These are phyloP conservation scores for Plasmodium vinckei DNA, from an alignment of 169 alveolate species.

Conservation along the genomic window DNA sequence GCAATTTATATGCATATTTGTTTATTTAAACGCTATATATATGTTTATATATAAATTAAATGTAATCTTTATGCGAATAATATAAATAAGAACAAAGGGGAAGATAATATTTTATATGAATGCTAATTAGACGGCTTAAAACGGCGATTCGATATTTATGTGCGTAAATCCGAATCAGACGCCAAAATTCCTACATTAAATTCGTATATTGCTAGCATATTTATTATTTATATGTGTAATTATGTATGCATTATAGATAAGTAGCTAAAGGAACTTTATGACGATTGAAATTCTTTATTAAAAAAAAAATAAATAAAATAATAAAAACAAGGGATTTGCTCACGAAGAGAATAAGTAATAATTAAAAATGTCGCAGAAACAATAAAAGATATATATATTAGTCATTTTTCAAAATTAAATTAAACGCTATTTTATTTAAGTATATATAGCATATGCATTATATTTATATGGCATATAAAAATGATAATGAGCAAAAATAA, in stretches of 20 bases:
- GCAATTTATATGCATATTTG: too few relatives aligned
- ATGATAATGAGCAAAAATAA: too few relatives aligned
- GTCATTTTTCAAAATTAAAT: neutral
- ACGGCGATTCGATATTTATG: neutral
- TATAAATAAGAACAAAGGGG: neutral
- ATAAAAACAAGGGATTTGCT: neutral
- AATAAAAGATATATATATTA: too few relatives aligned
- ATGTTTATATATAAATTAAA: too few relatives aligned
- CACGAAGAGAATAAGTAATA: neutral
- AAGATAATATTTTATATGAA: neutral
- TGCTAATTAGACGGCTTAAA: neutral
- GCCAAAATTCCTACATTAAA: neutral
- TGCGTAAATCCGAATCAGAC: neutral
- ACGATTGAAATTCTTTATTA: neutral
- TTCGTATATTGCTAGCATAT: neutral
- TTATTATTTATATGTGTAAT: neutral
- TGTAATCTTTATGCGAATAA: too few relatives aligned
- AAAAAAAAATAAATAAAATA: neutral
- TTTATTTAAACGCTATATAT: too few relatives aligned
- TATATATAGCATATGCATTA: too few relatives aligned
- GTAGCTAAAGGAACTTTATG: neutral
- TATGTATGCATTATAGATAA: neutral
- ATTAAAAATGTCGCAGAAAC: neutral
- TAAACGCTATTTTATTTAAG: neutral
- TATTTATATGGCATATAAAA: too few relatives aligned